Evolutionary conservation across 805 yeast species (phyloP).

Genomic region (Metschnikowia matae): DNA sequence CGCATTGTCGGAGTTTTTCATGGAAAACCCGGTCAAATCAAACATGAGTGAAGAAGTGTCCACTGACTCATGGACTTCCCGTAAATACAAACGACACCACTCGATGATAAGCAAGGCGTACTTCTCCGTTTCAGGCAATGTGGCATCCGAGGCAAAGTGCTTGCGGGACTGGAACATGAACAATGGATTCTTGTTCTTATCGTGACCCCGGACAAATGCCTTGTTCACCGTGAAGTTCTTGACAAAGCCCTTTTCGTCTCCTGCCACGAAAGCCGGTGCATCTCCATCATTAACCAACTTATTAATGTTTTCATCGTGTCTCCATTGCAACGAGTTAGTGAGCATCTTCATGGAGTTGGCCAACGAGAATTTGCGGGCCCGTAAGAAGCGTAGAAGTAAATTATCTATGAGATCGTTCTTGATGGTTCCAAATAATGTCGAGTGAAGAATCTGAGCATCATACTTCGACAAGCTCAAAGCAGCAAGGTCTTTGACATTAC

Average conservation of each 20-base stretch:
- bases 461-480: slow-evolving; percentile 38
- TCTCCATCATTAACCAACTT: slow-evolving; percentile 69
- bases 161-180: slow-evolving; percentile 75
- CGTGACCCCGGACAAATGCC: slow-evolving; percentile 71
- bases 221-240: slow-evolving; percentile 62
- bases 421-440: slow-evolving; percentile 53
- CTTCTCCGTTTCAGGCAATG: slow-evolving; percentile 66
- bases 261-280: slow-evolving; percentile 46
- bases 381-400: slow-evolving; percentile 63
- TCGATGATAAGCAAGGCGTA: slow-evolving; percentile 79
- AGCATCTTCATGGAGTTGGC: slow-evolving; percentile 68
- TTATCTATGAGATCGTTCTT: slow-evolving; percentile 84
- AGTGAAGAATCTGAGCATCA: slow-evolving; percentile 47
- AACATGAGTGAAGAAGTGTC: slow-evolving; percentile 83
- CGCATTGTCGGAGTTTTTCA: slow-evolving; percentile 88
- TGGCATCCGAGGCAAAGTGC: slow-evolving; percentile 51
- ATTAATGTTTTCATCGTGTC: slow-evolving; percentile 57
- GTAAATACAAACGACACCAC: slow-evolving; percentile 51
- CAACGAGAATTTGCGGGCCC: slow-evolving; percentile 85
- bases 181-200: slow-evolving; percentile 70
- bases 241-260: slow-evolving; percentile 41
- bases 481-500: slow-evolving; percentile 25
- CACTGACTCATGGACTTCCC: slow-evolving; percentile 54
- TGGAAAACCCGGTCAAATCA: slow-evolving; percentile 80
- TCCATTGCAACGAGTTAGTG: slow-evolving; percentile 72